These are phyloP conservation scores for Endoconidiophora laricicola DNA, from an alignment of 2,329 filamentous ascomycete genomes.

Conservation along the genomic window DNA sequence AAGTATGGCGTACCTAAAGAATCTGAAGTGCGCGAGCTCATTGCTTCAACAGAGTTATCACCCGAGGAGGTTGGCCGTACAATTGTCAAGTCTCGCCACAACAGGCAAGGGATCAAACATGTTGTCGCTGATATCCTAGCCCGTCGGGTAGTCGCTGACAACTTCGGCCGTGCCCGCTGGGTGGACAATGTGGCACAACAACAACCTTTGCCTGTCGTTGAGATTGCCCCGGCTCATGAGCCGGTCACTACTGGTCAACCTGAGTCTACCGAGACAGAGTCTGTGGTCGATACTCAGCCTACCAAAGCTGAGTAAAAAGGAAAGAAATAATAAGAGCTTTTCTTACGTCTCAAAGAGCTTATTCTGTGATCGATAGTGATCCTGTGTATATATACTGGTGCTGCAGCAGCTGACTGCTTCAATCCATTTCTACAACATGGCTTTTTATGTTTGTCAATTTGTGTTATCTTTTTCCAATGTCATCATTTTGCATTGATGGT, in stretches of 20 bases:
- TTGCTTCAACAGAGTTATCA: constrained; percentile 25
- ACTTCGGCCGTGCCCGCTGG: constrained; percentile 28
- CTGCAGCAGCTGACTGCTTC: background rate
- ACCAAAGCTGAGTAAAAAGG: background rate
- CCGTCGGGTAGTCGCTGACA: constrained; percentile 39
- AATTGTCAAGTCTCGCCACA: constrained; percentile 40
- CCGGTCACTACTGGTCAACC: too few species aligned
- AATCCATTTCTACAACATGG: constrained; percentile 9
- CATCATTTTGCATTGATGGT: background rate
- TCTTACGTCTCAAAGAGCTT: background rate
- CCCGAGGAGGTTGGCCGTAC: constrained; percentile 43
- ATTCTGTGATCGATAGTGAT: background rate
- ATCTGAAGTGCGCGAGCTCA: constrained; percentile 32
- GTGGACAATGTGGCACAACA: constrained; percentile 6
- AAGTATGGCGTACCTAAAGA: constrained; percentile 61
- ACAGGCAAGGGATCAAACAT: constrained; percentile 52
- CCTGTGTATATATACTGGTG: constrained; percentile 8
- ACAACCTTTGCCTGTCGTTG: too few species aligned
- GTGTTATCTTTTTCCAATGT: background rate
- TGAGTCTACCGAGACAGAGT: background rate
- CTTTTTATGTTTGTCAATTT: background rate
- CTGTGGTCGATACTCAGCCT: background rate
- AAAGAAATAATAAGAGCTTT: background rate
- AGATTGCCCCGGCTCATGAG: too few species aligned
- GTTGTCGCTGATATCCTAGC: constrained; percentile 52